phyloP scores from a whole-genome alignment of 441 rosid species.

The Manihot esculenta region DNA sequence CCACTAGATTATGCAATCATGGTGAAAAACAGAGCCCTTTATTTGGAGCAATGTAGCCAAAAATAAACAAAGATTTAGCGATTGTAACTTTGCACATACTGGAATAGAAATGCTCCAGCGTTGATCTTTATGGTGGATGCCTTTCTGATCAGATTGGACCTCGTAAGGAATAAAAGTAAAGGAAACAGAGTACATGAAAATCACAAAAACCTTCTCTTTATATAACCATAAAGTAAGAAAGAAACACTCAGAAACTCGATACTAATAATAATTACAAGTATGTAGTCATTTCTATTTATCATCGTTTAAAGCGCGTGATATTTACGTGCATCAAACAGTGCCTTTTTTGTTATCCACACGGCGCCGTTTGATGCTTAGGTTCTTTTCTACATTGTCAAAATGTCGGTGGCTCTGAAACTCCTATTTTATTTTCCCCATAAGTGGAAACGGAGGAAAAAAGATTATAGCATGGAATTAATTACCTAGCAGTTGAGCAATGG shows the following conservation, averaged over 20 bases:
- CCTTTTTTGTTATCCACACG: too few species aligned
- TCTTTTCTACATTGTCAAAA: too few species aligned
- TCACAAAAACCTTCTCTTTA: background rate
- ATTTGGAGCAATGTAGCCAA: background rate
- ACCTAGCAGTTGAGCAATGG: constrained; percentile 31
- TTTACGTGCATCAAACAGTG: too few species aligned
- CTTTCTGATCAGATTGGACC: constrained; percentile 19
- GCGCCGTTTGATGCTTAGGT: too few species aligned
- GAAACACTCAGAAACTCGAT: background rate
- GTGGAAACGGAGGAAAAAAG: background rate
- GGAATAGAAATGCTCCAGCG: background rate
- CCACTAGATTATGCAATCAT: background rate
- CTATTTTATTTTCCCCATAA: background rate
- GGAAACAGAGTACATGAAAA: background rate
- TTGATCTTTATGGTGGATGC: background rate
- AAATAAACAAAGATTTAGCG: background rate
- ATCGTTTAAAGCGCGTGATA: constrained; percentile 1
- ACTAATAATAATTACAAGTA: background rate
- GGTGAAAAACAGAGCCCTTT: background rate
- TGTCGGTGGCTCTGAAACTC: constrained; percentile 8
- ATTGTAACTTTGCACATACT: background rate
- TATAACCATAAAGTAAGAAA: background rate
- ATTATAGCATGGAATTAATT: background rate
- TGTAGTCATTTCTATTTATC: background rate
- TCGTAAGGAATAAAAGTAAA: background rate